Evolutionary conservation across 176 grass and related monocot genomes (phyloP), one percentile per base, ranked within the genome.

Genomic region (Musa acuminata): DNA sequence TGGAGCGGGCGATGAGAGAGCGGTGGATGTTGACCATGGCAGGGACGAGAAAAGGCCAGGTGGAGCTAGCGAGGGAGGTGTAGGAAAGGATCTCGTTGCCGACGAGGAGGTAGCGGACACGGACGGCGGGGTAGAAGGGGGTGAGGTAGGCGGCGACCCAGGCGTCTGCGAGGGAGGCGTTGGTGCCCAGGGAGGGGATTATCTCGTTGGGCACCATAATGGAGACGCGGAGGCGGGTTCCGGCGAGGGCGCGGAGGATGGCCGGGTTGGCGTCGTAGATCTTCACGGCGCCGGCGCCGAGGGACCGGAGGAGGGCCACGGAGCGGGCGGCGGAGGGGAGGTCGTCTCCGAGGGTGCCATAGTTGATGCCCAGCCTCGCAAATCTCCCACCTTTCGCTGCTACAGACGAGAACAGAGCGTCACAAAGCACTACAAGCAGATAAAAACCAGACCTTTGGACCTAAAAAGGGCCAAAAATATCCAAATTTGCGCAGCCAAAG

Each of bases 71-170:
- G 51, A 91, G 53, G 80, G 90, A 87, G 50, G 17, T 16, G 80
- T 98, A 84, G 55, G 94, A 93, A 72, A 98, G 90, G 51, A 98
- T 67, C 88, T 98, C 94, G 82, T 98, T 93, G 8, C 94, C 94
- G 57, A 98, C 84, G 76, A 98, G 94, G 11, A 93, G 86, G 82
- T 80, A 98, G 76, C 83, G 89, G 69, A 98, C 62, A 51, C 85
- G 82, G 67, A 90, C 87, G 23, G 3, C 17, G 2, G 72, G 82
- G 54, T 77, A 71, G 83, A 85, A 84, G 20, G 90, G 94, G 21
- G 78, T 55, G 24, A 98, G 62, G 71, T 98, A 91, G 4, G 57
- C 23, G 27, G 77, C 64, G 51, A 98, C 82, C 94, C 90, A 98
- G 2, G 48, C 54, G 73, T 98, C 88, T 21, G 94, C 94, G 50